Conservation (phyloP, 805 yeast genomes). For the Metschnikowia lachancei region DNA sequence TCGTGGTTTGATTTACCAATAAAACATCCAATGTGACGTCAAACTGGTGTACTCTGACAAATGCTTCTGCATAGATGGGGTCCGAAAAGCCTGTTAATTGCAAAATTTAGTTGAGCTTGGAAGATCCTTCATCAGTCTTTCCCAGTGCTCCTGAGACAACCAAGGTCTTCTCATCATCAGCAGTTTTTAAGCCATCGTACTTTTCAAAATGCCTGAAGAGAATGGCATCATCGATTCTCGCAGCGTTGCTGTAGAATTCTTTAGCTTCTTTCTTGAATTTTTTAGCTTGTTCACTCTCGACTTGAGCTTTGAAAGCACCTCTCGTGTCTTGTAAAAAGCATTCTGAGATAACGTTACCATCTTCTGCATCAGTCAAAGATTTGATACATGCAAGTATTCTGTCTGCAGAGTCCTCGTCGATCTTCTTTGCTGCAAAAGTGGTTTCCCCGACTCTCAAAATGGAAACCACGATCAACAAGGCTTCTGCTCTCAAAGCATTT, state of each 20-base stretch:
- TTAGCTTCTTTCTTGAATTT: slow-evolving; percentile 55
- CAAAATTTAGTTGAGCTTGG: slow-evolving; percentile 82
- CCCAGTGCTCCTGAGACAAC: slow-evolving; percentile 52
- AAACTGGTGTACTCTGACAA: slow-evolving; percentile 92
- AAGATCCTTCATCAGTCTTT: slow-evolving; percentile 59
- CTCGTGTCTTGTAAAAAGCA: slow-evolving; percentile 88
- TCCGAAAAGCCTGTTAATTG: slow-evolving; percentile 98
- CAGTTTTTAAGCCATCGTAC: slow-evolving; percentile 24
- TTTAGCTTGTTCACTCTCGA: slow-evolving; percentile 57
- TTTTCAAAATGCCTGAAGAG: slow-evolving; percentile 74
- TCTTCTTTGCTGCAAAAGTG: slow-evolving; percentile 61
- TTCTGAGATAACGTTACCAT: slow-evolving; percentile 48
- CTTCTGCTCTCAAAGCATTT: slow-evolving; percentile 92
- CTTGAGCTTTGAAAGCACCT: slow-evolving; percentile 74
- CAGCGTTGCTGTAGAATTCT: slow-evolving; percentile 59
- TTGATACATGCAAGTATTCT: slow-evolving; percentile 86
- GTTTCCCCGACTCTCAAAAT: slow-evolving; percentile 86
- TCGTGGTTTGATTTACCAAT: slow-evolving; percentile 90
- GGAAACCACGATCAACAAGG: slow-evolving; percentile 87
- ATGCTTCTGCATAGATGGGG: slow-evolving; percentile 97
- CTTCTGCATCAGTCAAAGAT: slow-evolving; percentile 66
- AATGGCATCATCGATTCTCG: slow-evolving; percentile 76
- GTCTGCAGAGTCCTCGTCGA: slow-evolving; percentile 97
- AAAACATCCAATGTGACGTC: slow-evolving; percentile 93
- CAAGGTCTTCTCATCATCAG: slow-evolving; percentile 51